Evolutionary conservation across 2,329 filamentous ascomycete species (phyloP).

Genomic region (Chaetomium sp.): DNA sequence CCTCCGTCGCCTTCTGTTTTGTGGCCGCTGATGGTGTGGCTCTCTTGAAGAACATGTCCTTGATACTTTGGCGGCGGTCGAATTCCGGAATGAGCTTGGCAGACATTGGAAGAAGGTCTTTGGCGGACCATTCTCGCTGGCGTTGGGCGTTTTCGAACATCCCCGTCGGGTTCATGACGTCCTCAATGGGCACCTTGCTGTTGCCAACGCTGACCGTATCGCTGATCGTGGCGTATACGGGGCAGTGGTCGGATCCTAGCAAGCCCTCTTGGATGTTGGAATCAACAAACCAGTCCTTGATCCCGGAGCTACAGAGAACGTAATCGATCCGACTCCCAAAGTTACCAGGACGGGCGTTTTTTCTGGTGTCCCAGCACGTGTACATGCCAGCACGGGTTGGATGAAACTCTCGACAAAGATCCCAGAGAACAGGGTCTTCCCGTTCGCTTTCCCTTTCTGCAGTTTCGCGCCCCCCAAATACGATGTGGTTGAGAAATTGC

Average conservation of each 20-base stretch:
- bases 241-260: slow-evolving; percentile 94
- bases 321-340: slow-evolving; percentile 93
- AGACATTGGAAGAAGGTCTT: slow-evolving; percentile 66
- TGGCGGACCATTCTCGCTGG: slow-evolving; percentile 57
- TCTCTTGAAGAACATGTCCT: slow-evolving; percentile 80
- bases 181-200: slow-evolving; percentile 49
- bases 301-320: slow-evolving; percentile 71
- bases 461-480: slow-evolving; percentile 64
- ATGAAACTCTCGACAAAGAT: slow-evolving; percentile 77
- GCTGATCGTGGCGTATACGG: slow-evolving; percentile 72
- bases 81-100: slow-evolving; percentile 85
- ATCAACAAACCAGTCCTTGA: slow-evolving; percentile 72
- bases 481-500: slow-evolving; percentile 77
- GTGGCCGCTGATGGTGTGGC: slow-evolving; percentile 26
- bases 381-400: slow-evolving; percentile 82
- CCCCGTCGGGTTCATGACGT: slow-evolving; percentile 71
- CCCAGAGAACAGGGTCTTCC: slow-evolving; percentile 68
- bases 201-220: slow-evolving; percentile 51
- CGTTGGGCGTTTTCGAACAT: slow-evolving; percentile 64
- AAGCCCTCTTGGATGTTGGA: slow-evolving; percentile 89
- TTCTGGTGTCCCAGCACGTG: slow-evolving; percentile 93
- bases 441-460: slow-evolving; percentile 62
- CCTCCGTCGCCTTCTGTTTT: slow-evolving; percentile 10
- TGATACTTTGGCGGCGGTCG: slow-evolving; percentile 74
- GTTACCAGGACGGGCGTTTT: slow-evolving; percentile 93